Evolutionary conservation across 257 asterid species (phyloP).

Genomic region (Nicotiana undulata): DNA sequence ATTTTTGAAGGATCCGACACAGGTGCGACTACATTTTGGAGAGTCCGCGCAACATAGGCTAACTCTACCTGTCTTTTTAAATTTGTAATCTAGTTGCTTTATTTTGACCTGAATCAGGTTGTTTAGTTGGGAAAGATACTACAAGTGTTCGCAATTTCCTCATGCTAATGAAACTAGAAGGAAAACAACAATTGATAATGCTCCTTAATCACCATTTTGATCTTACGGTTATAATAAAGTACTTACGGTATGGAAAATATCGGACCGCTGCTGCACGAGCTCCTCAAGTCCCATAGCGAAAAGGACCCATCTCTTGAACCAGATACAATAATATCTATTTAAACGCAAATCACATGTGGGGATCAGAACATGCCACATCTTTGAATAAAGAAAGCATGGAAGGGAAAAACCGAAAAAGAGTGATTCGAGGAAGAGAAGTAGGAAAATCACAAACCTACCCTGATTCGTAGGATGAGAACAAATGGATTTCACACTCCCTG

Average conservation of each 20-base stretch:
- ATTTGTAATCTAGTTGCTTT: not conserved
- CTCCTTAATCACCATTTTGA: not conserved
- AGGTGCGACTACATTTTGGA: too few relatives aligned
- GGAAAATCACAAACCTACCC: conserved; percentile 30
- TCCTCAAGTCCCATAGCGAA: conserved; percentile 84
- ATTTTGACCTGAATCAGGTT: not conserved
- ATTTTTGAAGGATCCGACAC: too few relatives aligned
- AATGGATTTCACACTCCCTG: conserved; percentile 78
- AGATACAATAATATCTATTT: conserved; percentile 59
- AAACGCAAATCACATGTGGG: not conserved
- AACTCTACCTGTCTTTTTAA: not conserved
- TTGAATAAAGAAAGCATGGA: not conserved
- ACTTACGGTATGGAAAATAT: conserved; percentile 45
- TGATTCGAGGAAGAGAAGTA: not conserved
- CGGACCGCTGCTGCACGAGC: conserved; percentile 28
- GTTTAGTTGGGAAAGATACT: not conserved
- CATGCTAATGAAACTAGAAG: not conserved
- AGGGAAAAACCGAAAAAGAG: not conserved
- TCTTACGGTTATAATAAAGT: not conserved
- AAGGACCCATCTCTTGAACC: conserved; percentile 95
- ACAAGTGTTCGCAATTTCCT: not conserved
- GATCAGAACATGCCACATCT: not conserved
- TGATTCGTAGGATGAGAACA: conserved; percentile 76
- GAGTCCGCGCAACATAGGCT: too few relatives aligned
- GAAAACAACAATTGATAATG: not conserved